Evolutionary conservation across 768 basidiomycete species (phyloP).

Genomic region (Lentinus tigrinus): DNA sequence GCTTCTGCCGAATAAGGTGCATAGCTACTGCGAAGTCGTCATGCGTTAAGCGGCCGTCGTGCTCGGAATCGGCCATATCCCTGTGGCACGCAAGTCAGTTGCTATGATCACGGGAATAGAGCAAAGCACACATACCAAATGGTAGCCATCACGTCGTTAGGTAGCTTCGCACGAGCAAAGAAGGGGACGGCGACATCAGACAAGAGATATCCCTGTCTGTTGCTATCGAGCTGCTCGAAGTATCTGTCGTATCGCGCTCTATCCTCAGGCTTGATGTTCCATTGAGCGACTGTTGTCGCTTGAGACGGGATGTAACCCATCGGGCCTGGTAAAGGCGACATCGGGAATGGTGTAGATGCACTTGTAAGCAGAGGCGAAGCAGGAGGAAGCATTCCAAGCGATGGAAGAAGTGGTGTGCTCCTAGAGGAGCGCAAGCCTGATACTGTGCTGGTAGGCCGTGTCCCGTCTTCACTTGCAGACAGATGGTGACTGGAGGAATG

Average conservation of each 20-base stretch:
- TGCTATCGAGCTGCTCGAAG: constrained; percentile 82
- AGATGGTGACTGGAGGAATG: neutral
- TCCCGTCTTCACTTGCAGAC: neutral
- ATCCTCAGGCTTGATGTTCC: constrained; percentile 81
- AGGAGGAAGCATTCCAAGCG: neutral
- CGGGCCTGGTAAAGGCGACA: constrained; percentile 5
- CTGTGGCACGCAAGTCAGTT: constrained; percentile 40
- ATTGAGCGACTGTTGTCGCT: constrained; percentile 30
- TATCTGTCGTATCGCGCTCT: constrained; percentile 76
- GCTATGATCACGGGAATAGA: neutral
- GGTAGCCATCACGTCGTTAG: constrained; percentile 74
- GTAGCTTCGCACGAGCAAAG: constrained; percentile 83
- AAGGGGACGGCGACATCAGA: constrained; percentile 93
- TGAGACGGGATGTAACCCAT: neutral
- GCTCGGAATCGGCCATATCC: constrained; percentile 89
- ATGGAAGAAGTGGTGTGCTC: constrained; percentile 5
- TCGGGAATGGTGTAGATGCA: constrained; percentile 3
- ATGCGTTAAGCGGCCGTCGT: constrained; percentile 78
- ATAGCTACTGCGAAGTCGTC: constrained; percentile 96
- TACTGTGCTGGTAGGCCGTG: neutral
- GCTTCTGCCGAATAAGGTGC: constrained; percentile 84
- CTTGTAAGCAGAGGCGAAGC: neutral
- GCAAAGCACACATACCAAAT: constrained; percentile 66
- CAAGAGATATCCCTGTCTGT: constrained; percentile 75
- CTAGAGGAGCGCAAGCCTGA: constrained; percentile 6